Evolutionary conservation across 31 red algal genomes (phyloP), one percentile per base, ranked within the genome.

Genomic region (Odonthalia washingtoniensis): DNA sequence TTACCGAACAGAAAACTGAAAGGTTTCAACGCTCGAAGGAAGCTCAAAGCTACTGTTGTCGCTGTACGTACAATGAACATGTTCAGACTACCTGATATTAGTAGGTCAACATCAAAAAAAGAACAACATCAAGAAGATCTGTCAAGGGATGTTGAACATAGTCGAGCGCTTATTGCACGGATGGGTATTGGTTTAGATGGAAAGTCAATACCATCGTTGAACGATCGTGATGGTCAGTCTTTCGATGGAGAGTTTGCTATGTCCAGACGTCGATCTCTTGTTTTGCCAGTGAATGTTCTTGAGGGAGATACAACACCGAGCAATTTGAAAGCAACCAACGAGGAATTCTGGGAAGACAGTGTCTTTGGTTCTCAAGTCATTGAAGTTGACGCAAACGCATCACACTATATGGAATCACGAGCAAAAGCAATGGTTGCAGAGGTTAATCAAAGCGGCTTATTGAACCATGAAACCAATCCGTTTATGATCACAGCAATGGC

Each of bases 11-110:
- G 60, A 34, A 45, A 94, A 38, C 80, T 94, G 40, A 89, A 89
- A 65, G 78, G 78, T 5, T 94, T 94, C 52, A 94, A 94, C 80
- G 92, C 86, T 21, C 66, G 80, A 41, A 77, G 92, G 37, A 94
- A 94, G 65, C 70, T 94, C 17, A 94, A 94, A 44, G 92, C 86
- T 21, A 46, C 38, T 26, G 40, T 86, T 4, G 62, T 94, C 44
- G 84, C 84, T 49, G 91, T 93, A 24, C 84, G 84, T 44, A 88
- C 92, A 1, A 84, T 21, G 9, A 9, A 21, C 49, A 21, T 77
- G 28, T 87, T 82, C 41, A 63, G 73, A 17, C 62, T 93, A 31
- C 46, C 53, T 31, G 66, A 81, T 5, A 72, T 87, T 82, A 57
- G 46, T 93, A 41, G 83, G 60, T 28, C 68, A 40, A 62, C 69